Evolutionary conservation across 2,329 filamentous ascomycete genomes (phyloP).

Genomic region (Pseudogymnoascus sp.): DNA sequence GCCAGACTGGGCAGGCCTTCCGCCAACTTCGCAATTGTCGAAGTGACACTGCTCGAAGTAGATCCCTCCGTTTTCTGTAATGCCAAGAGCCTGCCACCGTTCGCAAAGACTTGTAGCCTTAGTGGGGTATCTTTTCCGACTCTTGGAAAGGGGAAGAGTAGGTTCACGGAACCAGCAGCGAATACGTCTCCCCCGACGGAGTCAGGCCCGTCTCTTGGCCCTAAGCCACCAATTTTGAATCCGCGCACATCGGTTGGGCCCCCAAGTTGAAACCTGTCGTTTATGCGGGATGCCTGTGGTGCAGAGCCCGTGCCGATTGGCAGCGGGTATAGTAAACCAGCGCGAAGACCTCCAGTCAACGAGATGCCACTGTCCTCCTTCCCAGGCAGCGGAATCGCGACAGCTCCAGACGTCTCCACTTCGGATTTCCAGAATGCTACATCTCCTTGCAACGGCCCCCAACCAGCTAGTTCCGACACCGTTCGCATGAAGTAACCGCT

Average conservation of each 20-base stretch:
- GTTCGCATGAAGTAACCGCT: slow-evolving; percentile 73
- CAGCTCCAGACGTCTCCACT: slow-evolving; percentile 66
- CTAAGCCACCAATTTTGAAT: slow-evolving; percentile 81
- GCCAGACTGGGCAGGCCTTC: slow-evolving; percentile 76
- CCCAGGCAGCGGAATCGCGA: slow-evolving; percentile 65
- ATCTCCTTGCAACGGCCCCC: slow-evolving; percentile 75
- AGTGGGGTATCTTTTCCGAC: slow-evolving; percentile 76
- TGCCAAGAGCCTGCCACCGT: slow-evolving; percentile 76
- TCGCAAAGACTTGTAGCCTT: slow-evolving; percentile 82
- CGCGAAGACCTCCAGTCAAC: slow-evolving; percentile 70
- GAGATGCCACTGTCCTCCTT: slow-evolving; percentile 65
- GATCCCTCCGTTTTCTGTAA: slow-evolving; percentile 46
- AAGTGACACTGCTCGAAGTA: slow-evolving; percentile 25
- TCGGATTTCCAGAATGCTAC: slow-evolving; percentile 94
- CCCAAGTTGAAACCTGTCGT: slow-evolving; percentile 90
- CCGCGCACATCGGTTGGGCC: slow-evolving; percentile 92
- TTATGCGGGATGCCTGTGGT: slow-evolving; percentile 66
- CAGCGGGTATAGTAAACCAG: slow-evolving; percentile 77
- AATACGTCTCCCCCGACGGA: slow-evolving; percentile 87
- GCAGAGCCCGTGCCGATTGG: slow-evolving; percentile 47
- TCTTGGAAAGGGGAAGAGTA: slow-evolving; percentile 76
- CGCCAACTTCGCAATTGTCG: slow-evolving; percentile 60
- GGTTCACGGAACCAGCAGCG: slow-evolving; percentile 76
- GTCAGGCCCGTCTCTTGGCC: slow-evolving; percentile 77
- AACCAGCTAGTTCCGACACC: slow-evolving; percentile 74